Conservation (phyloP, 2,329 filamentous ascomycete species). For the Aspergillaceae sp. region DNA sequence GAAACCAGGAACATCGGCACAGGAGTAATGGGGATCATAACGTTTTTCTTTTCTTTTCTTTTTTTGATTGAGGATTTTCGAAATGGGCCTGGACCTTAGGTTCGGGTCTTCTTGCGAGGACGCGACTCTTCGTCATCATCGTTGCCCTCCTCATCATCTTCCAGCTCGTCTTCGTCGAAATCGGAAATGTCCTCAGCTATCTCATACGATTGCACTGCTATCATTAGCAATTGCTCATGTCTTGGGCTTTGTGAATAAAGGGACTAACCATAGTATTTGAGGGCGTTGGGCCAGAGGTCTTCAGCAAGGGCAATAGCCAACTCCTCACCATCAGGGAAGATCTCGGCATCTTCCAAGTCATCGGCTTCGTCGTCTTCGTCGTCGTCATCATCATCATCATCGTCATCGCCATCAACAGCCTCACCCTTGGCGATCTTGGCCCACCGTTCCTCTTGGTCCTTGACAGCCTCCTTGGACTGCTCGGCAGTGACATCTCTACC, state of each 20-base stretch:
- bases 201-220: slow-evolving; percentile 60
- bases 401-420: slow-evolving; percentile 36
- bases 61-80: slow-evolving; percentile 7
- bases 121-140: slow-evolving; percentile 28
- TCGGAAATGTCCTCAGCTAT: slow-evolving; percentile 54
- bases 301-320: slow-evolving; percentile 73
- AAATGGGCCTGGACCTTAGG: slow-evolving; percentile 14
- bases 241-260: neutral
- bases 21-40: slow-evolving; percentile 4
- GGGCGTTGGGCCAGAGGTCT: slow-evolving; percentile 79
- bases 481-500: slow-evolving; percentile 62
- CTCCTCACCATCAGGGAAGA: slow-evolving; percentile 81
- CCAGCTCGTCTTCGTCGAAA: slow-evolving; percentile 56
- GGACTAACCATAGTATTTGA: slow-evolving; percentile 80
- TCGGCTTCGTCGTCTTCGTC: slow-evolving; percentile 51
- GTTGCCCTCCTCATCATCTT: slow-evolving; percentile 44
- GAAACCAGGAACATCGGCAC: slow-evolving; percentile 12
- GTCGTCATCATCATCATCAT: slow-evolving; percentile 34
- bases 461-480: slow-evolving; percentile 56
- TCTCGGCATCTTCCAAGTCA: slow-evolving; percentile 63
- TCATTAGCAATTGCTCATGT: slow-evolving; percentile 19
- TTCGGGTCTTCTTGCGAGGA: slow-evolving; percentile 36
- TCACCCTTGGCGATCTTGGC: slow-evolving; percentile 43
- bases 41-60: neutral
- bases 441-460: slow-evolving; percentile 53